These are phyloP conservation scores for Epichloe amarillans DNA, from an alignment of 2,329 filamentous ascomycete species.

Conservation along the genomic window DNA sequence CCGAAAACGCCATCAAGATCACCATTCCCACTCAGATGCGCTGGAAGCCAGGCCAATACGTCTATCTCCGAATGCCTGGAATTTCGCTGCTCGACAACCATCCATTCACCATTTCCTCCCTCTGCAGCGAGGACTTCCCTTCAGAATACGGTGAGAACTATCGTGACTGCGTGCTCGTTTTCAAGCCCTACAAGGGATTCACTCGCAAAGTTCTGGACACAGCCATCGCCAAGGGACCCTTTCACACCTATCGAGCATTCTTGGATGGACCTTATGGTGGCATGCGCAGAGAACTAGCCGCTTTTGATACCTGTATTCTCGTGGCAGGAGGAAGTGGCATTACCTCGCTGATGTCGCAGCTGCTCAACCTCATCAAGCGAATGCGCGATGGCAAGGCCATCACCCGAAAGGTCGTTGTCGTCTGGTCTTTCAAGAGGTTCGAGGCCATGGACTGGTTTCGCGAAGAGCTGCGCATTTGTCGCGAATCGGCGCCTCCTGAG, in stretches of 20 bases:
- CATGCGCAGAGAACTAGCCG: constrained; percentile 77
- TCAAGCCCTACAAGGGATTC: constrained; percentile 84
- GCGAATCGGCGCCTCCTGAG: constrained; percentile 76
- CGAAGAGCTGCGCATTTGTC: constrained; percentile 83
- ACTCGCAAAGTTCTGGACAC: constrained; percentile 74
- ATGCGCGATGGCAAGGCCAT: constrained; percentile 93
- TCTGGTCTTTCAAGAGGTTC: constrained; percentile 86
- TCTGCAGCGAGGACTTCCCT: constrained; percentile 86
- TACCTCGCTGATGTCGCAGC: constrained; percentile 81
- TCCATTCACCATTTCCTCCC: constrained; percentile 85
- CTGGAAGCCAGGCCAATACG: constrained; percentile 89
- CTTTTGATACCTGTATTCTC: constrained; percentile 86
- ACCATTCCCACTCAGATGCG: constrained; percentile 86
- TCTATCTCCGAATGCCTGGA: constrained; percentile 87
- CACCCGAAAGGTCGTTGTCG: constrained; percentile 75
- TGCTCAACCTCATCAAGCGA: constrained; percentile 87
- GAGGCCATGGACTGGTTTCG: constrained; percentile 98
- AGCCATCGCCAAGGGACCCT: constrained; percentile 72
- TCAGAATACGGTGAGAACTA: constrained; percentile 83
- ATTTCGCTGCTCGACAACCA: constrained; percentile 88
- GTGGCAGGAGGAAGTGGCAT: constrained; percentile 92
- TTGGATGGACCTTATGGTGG: constrained; percentile 91
- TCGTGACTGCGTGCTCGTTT: constrained; percentile 79
- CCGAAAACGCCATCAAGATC: constrained; percentile 89
- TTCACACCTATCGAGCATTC: constrained; percentile 84